Evolutionary conservation across 352 stramenopile genomes (phyloP), one percentile per base, ranked within the genome.

Genomic region (Phytopythium oedochilum): DNA sequence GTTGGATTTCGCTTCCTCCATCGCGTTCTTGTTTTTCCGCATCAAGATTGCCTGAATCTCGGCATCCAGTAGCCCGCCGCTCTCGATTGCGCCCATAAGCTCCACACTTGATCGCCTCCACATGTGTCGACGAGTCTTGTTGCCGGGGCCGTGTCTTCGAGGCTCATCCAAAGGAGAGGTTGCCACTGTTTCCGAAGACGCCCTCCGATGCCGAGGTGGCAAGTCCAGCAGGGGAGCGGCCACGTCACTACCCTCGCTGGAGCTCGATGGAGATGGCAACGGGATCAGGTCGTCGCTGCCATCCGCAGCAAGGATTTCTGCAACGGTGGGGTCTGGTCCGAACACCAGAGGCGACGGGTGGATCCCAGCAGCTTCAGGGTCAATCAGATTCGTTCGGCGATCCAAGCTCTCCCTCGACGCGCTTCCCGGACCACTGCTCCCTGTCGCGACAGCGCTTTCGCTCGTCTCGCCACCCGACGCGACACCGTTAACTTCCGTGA

Each of bases 81-180:
- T 80, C 60, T 88, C 78, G 29, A 89, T 86, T 28, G 78, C 73
- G 14, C 70, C 75, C 0, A 90, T 46, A 2, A 94, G 60, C 61
- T 94, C 83, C 6, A 64, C 66, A 26, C 81, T 94, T 4, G 72
- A 88, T 17, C 80, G 78, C 15, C 81, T 70, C 35, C 58, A 65
- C 15, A 61, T 62, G 5, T 60, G 36, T 23, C 49, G 49, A 6
- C 34, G 35, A 6, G 7, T 35, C 36, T 23, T 44, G 15, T 35
- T 32, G 20, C 1, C 15, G 38, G 26, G 26, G 22, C 28, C 39
- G 23, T 53, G 20, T 36, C 5, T 39, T 14, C 22, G 23, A 5
- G 15, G 12, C 2, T 34, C 42, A 9, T 29, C 29, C 39, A 43
- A 25, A 6, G 35, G 28, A 34, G 56, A 36, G 15, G 57, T 38